phyloP scores from a whole-genome alignment of 768 basidiomycete species.

The Boletus tylopilopsis region DNA sequence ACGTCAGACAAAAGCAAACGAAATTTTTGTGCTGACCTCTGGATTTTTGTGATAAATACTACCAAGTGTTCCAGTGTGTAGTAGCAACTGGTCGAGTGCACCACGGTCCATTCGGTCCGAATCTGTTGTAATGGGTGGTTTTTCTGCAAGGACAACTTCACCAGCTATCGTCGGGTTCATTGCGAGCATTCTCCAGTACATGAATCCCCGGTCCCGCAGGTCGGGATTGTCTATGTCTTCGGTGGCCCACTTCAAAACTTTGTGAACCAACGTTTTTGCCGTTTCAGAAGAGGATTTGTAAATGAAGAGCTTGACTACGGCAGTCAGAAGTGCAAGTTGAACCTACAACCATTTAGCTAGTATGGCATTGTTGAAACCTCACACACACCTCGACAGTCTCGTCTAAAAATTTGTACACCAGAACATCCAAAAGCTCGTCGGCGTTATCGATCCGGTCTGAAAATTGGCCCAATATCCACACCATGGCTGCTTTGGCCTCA shows the following conservation, averaged over 20 bases:
- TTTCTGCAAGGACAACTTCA: conserved; percentile 88
- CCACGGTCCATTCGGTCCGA: conserved; percentile 97
- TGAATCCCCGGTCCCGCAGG: conserved; percentile 94
- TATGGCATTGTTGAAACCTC: neutral
- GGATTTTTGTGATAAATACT: conserved; percentile 99
- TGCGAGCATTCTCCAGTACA: conserved; percentile 98
- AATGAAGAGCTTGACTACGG: conserved; percentile 93
- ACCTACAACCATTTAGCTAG: conserved; percentile 51
- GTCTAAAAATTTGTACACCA: conserved; percentile 84
- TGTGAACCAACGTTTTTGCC: conserved; percentile 87
- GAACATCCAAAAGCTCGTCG: conserved; percentile 91
- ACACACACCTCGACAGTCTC: conserved; percentile 83
- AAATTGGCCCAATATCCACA: conserved; percentile 98
- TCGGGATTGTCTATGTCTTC: conserved; percentile 99
- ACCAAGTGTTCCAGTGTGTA: conserved; percentile 91
- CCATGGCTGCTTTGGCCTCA: conserved; percentile 94
- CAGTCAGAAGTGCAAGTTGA: conserved; percentile 91
- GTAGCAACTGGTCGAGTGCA: conserved; percentile 87
- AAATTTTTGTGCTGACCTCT: conserved; percentile 49
- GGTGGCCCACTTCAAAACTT: conserved; percentile 94
- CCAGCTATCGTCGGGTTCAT: conserved; percentile 86
- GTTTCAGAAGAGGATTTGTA: conserved; percentile 81
- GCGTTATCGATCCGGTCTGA: conserved; percentile 94
- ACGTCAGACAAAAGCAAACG: conserved; percentile 9
- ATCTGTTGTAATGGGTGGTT: conserved; percentile 96